These are phyloP conservation scores for Fusarium drepaniforme DNA, from an alignment of 2,329 filamentous ascomycete genomes.

Conservation along the genomic window DNA sequence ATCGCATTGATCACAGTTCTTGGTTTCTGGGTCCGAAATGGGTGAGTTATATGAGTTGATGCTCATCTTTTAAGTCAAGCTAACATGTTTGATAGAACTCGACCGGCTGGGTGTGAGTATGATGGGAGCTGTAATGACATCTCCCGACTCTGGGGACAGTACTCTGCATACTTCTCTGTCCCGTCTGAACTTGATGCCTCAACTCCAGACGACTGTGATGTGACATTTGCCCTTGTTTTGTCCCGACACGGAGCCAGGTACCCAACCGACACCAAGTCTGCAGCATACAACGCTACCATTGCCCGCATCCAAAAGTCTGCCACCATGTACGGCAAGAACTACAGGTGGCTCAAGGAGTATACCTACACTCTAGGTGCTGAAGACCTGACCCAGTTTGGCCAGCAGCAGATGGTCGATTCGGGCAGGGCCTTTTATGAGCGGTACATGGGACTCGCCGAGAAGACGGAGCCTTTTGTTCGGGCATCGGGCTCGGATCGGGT, in stretches of 20 bases:
- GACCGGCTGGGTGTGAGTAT: conserved; percentile 40
- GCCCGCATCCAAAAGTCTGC: conserved; percentile 70
- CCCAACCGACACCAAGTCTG: conserved; percentile 78
- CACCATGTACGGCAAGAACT: conserved; percentile 70
- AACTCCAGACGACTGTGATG: conserved; percentile 75
- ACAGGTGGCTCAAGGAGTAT: conserved; percentile 79
- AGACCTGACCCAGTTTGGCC: conserved; percentile 75
- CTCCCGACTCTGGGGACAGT: conserved; percentile 84
- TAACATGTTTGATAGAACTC: conserved; percentile 15
- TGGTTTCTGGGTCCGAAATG: conserved; percentile 34
- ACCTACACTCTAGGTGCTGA: conserved; percentile 78
- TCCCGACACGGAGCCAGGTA: conserved; percentile 88
- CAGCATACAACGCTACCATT: conserved; percentile 73
- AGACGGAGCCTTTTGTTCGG: conserved; percentile 77
- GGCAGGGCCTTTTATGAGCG: conserved; percentile 81
- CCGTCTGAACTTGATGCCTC: conserved; percentile 72
- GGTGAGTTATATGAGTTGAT: conserved; percentile 15
- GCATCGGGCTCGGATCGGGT: conserved; percentile 78
- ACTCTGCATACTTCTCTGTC: conserved; percentile 86
- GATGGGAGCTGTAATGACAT: conserved; percentile 63
- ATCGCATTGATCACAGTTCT: conserved; percentile 32
- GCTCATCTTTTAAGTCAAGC: neutral
- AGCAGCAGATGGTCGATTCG: conserved; percentile 78
- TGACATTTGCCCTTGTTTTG: conserved; percentile 85
- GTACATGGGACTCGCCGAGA: conserved; percentile 72